These are phyloP conservation scores for Fusarium hostae DNA, from an alignment of 2,329 filamentous ascomycete species.

Conservation along the genomic window DNA sequence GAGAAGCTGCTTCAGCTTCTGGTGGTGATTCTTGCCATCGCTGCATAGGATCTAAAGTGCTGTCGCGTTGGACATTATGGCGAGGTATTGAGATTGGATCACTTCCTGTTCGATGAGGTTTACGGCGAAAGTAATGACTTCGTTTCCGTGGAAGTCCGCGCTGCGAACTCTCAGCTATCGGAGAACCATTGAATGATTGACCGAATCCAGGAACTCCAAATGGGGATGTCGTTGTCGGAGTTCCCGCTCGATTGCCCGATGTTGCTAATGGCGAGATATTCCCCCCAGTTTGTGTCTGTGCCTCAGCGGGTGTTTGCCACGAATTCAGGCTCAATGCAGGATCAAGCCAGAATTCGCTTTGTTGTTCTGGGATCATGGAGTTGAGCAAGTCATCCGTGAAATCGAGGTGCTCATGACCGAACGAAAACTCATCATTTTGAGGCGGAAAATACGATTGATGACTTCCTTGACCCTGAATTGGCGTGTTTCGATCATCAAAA, in stretches of 20 bases:
- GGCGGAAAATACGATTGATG: neutral
- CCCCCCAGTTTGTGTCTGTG: neutral
- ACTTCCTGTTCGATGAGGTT: neutral
- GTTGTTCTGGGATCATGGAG: neutral
- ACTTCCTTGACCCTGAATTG: fast-evolving
- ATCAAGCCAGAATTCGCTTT: neutral
- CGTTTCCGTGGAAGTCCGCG: slow-evolving; percentile 17
- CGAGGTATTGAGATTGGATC: slow-evolving; percentile 22
- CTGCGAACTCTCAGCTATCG: neutral
- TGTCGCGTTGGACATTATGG: neutral
- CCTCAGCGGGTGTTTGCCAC: neutral
- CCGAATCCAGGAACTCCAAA: neutral
- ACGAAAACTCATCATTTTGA: neutral
- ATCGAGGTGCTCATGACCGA: neutral
- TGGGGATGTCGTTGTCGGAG: neutral
- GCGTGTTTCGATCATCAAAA: neutral
- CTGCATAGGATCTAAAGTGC: slow-evolving; percentile 32
- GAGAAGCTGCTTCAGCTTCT: slow-evolving; percentile 35
- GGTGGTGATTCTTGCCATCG: slow-evolving; percentile 42
- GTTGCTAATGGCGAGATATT: neutral
- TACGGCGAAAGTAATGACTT: slow-evolving; percentile 19
- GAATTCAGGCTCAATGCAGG: neutral
- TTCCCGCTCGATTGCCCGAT: neutral
- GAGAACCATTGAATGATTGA: neutral
- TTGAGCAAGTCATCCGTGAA: neutral